These are phyloP conservation scores for Termitomyces eurrhizus DNA, from an alignment of 768 basidiomycete species.

Conservation along the genomic window DNA sequence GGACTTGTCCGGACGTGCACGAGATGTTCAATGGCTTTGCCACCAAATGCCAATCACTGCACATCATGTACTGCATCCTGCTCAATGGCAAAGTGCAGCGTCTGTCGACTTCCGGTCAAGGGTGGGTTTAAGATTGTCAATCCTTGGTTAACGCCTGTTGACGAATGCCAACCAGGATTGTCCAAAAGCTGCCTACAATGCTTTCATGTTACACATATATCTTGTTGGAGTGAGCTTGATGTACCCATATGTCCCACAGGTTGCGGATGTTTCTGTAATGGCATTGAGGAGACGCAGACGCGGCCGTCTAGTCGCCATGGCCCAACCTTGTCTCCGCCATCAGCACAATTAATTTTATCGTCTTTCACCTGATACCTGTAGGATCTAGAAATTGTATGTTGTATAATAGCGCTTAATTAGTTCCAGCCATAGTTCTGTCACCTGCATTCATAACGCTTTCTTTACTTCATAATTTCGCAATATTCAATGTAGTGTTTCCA, in stretches of 20 bases:
- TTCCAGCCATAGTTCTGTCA: background rate
- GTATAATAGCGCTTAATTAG: background rate
- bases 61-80: conserved; percentile 38
- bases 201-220: conserved; percentile 61
- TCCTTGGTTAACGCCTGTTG: background rate
- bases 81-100: conserved; percentile 53
- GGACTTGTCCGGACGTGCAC: conserved; percentile 48
- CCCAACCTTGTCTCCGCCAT: conserved; percentile 11
- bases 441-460: background rate
- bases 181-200: conserved; percentile 60
- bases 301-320: conserved; percentile 18
- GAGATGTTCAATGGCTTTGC: conserved; percentile 34
- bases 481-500: too few species aligned
- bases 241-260: conserved; percentile 59
- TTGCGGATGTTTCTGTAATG: conserved; percentile 61
- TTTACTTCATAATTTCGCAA: too few species aligned
- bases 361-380: conserved; percentile 7
- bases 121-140: conserved; percentile 34
- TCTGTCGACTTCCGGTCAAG: conserved; percentile 75
- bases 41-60: conserved; percentile 35
- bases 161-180: conserved; percentile 45
- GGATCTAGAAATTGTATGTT: background rate
- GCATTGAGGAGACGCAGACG: conserved; percentile 20
- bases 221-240: conserved; percentile 54
- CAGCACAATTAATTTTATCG: conserved; percentile 5